Percentiles rank a stretch among this genome's conserved stretches.
phyloP scores from a whole-genome alignment of 495 filamentous ascomycete genomes.

The Trypethelium eluteriae region DNA sequence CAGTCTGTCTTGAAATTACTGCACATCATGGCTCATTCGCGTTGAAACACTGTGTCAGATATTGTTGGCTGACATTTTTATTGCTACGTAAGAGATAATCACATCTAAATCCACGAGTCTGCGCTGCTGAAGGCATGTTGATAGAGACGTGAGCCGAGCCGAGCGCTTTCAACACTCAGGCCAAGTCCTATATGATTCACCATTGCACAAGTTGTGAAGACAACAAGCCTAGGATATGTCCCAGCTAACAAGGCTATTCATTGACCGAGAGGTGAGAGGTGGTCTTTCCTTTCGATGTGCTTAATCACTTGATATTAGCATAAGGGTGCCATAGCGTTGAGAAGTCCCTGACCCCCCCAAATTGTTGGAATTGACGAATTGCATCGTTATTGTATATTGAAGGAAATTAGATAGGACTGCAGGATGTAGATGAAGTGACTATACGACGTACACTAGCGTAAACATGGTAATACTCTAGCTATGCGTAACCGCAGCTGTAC shows the following conservation, averaged over 20 bases:
- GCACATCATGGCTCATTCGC: background rate
- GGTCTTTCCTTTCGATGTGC: background rate
- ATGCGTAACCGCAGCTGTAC: no score
- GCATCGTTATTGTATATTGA: background rate
- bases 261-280: background rate
- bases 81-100: background rate
- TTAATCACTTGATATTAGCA: background rate
- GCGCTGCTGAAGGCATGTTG: background rate
- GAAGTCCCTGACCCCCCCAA: no score
- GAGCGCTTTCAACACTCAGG: background rate
- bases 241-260: background rate
- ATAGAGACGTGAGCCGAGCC: background rate
- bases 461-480: no score
- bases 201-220: background rate
- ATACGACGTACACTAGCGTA: no score
- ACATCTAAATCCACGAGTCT: background rate
- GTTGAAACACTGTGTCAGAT: background rate
- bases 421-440: no score
- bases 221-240: background rate
- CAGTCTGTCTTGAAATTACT: background rate
- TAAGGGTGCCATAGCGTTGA: background rate
- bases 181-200: background rate
- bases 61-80: background rate
- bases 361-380: no score
- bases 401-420: background rate